These are phyloP conservation scores for Obba rivulosa DNA, from an alignment of 768 basidiomycete genomes.

Conservation along the genomic window DNA sequence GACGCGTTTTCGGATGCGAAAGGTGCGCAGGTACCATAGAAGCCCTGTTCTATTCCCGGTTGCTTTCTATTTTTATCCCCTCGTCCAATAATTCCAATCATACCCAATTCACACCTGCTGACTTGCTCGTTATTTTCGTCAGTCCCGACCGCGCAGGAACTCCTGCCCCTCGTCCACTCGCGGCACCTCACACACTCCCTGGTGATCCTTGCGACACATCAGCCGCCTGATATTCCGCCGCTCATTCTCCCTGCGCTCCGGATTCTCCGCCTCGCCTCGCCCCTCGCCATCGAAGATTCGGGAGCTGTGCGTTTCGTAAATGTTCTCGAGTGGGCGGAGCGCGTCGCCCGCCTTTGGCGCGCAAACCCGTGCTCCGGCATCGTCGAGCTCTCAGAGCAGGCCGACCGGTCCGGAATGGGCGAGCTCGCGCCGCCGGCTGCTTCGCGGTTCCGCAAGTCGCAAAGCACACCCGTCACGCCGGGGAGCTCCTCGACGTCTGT, in stretches of 20 bases:
- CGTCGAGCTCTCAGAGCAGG: conserved; percentile 19
- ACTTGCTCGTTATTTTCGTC: not conserved
- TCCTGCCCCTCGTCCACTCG: conserved; percentile 29
- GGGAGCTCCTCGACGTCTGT: conserved; percentile 14
- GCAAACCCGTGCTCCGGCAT: conserved; percentile 24
- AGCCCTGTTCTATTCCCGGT: not conserved
- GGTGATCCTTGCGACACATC: conserved; percentile 32
- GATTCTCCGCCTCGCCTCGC: conserved; percentile 27
- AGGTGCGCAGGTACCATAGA: not conserved
- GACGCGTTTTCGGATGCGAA: not conserved
- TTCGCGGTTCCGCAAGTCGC: conserved; percentile 14
- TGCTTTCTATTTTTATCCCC: not conserved
- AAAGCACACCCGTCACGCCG: conserved; percentile 18
- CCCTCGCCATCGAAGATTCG: conserved; percentile 27
- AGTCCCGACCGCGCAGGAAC: conserved; percentile 29
- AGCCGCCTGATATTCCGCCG: conserved; percentile 24
- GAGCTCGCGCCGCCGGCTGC: conserved; percentile 20
- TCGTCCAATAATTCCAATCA: not conserved
- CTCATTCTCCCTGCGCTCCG: conserved; percentile 27
- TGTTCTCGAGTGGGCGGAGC: conserved; percentile 36
- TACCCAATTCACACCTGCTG: not conserved
- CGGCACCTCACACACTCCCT: conserved; percentile 30
- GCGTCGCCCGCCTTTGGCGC: conserved; percentile 32
- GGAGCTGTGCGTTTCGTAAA: conserved; percentile 31
- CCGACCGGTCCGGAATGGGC: conserved; percentile 16